A percentile compares a stretch with the other conserved stretches of the same genome.
phyloP scores from a whole-genome alignment of 2,329 filamentous ascomycete genomes.

The Exophiala mesophila region DNA sequence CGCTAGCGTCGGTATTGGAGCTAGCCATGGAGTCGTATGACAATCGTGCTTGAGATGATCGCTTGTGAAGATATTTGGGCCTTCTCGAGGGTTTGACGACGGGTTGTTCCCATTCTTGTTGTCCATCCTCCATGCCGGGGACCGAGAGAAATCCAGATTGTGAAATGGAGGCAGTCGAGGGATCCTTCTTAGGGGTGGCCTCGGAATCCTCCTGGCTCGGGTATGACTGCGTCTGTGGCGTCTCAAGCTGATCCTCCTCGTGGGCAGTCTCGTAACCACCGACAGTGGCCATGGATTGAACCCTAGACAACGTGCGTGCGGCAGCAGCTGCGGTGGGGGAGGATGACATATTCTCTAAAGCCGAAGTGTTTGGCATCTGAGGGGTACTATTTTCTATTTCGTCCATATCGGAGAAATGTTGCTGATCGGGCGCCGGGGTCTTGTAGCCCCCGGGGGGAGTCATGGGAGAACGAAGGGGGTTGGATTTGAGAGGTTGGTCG shows the following conservation, averaged over 20 bases:
- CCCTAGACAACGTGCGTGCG: conserved; percentile 36
- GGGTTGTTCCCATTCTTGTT: conserved; percentile 10
- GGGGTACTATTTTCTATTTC: conserved; percentile 22
- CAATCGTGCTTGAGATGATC: conserved; percentile 55
- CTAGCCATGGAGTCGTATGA: conserved; percentile 54
- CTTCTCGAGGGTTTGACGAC: conserved; percentile 34
- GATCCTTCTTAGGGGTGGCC: conserved; percentile 14
- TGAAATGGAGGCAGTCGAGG: conserved; percentile 1
- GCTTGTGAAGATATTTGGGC: conserved; percentile 52
- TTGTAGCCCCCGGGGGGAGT: conserved; percentile 29
- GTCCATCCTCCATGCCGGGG: conserved; percentile 9
- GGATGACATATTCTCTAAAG: conserved; percentile 40
- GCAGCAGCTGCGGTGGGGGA: conserved; percentile 43
- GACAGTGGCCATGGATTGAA: conserved; percentile 33
- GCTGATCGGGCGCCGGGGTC: conserved; percentile 27
- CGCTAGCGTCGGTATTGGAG: conserved; percentile 60
- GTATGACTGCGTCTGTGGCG: neutral
- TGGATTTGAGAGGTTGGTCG: conserved; percentile 2
- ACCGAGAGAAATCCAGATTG: conserved; percentile 11
- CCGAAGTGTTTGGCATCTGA: conserved; percentile 33
- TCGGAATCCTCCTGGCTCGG: conserved; percentile 20
- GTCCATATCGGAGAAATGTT: conserved; percentile 18
- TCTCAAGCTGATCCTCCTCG: conserved; percentile 11
- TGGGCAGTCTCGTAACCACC: conserved; percentile 30
- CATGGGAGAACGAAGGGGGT: conserved; percentile 19